These are phyloP conservation scores for Nicotiana otophora DNA, from an alignment of 257 asterid genomes.

Conservation along the genomic window DNA sequence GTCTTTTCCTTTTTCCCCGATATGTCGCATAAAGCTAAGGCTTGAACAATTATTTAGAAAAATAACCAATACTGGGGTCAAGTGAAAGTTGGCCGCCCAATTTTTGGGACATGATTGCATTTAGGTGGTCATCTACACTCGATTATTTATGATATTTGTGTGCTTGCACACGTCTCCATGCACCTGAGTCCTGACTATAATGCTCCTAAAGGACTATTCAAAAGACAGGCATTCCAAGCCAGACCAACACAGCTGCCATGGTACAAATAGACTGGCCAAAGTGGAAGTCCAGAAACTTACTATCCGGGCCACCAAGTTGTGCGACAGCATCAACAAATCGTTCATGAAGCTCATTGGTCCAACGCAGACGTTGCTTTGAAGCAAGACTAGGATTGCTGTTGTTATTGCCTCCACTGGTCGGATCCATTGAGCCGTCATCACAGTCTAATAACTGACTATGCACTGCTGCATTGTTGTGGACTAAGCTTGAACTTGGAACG, in stretches of 20 bases:
- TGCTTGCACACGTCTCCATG: not conserved
- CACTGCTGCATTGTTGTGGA: constrained; percentile 22
- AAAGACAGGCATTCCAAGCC: not conserved
- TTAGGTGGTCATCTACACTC: not conserved
- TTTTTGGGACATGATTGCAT: not conserved
- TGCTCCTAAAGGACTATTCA: not conserved
- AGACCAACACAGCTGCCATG: not conserved
- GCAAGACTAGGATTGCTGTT: constrained; percentile 58
- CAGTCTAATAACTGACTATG: constrained; percentile 34
- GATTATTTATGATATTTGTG: not conserved
- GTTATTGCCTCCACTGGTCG: constrained; percentile 42
- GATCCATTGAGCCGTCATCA: constrained; percentile 51
- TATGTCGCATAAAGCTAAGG: not conserved
- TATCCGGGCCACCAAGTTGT: constrained; percentile 99
- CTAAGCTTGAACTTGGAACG: constrained; percentile 34
- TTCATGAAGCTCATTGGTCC: constrained; percentile 96
- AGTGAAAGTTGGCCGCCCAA: not conserved
- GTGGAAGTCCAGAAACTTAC: constrained; percentile 45
- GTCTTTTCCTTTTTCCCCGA: not conserved
- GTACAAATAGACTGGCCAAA: not conserved
- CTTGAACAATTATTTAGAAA: not conserved
- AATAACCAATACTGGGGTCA: not conserved
- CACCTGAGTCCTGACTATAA: not conserved
- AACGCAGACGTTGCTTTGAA: constrained; percentile 93
- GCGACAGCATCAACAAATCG: constrained; percentile 97